Evolutionary conservation across 1,284 basidiomycete species (phyloP).

Genomic region (Ustilago curta): DNA sequence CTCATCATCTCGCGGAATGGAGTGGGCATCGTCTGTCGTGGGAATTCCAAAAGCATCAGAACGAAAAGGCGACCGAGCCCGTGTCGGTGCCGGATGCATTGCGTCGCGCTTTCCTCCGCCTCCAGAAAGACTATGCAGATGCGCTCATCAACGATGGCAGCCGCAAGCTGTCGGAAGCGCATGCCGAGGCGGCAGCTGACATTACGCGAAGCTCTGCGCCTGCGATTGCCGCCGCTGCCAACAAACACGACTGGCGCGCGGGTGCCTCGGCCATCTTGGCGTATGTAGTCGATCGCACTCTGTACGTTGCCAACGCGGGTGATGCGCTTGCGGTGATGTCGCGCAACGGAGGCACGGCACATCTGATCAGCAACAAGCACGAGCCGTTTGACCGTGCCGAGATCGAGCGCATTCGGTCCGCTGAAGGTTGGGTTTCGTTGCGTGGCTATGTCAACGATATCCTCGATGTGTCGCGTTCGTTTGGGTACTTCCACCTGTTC

Average conservation of each 20-base stretch:
- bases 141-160: constrained; percentile 60
- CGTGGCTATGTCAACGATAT: constrained; percentile 93
- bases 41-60: constrained; percentile 56
- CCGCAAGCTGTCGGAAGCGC: constrained; percentile 52
- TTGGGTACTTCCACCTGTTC: constrained; percentile 91
- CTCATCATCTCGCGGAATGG: constrained; percentile 69
- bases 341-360: constrained; percentile 79
- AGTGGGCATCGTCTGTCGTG: constrained; percentile 52
- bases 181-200: constrained; percentile 44
- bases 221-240: constrained; percentile 50
- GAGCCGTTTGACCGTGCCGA: constrained; percentile 90
- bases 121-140: constrained; percentile 66
- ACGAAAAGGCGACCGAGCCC: constrained; percentile 32
- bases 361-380: constrained; percentile 83
- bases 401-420: constrained; percentile 84
- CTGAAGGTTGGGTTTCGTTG: constrained; percentile 97
- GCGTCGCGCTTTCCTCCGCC: constrained; percentile 63
- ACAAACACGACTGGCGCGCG: constrained; percentile 62
- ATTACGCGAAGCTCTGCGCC: constrained; percentile 45
- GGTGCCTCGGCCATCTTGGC: constrained; percentile 84
- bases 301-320: constrained; percentile 92
- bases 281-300: constrained; percentile 83
- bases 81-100: constrained; percentile 57
- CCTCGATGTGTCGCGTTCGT: constrained; percentile 88
- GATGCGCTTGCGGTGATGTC: constrained; percentile 91